These are phyloP conservation scores for Suillus brevipes DNA, from an alignment of 768 basidiomycete species.

Conservation along the genomic window DNA sequence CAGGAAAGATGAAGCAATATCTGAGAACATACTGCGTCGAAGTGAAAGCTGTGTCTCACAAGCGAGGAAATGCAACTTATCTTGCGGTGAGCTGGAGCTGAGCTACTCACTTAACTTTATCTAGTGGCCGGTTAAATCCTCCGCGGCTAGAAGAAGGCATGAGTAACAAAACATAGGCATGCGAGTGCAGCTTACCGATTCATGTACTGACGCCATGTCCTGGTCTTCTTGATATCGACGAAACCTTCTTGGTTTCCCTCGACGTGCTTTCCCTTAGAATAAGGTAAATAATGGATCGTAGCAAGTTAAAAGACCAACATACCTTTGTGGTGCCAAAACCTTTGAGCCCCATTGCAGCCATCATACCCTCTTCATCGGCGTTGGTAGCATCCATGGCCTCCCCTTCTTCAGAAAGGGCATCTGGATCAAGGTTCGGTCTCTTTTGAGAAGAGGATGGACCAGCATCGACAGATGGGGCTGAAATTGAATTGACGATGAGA, in stretches of 20 bases:
- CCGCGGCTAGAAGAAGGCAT: constrained; percentile 55
- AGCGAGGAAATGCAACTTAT: constrained; percentile 16
- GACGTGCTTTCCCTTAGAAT: constrained; percentile 69
- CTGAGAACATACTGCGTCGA: background rate
- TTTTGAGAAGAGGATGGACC: constrained; percentile 7
- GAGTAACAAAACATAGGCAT: constrained; percentile 13
- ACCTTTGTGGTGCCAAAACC: constrained; percentile 94
- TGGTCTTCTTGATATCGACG: constrained; percentile 70
- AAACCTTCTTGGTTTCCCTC: constrained; percentile 78
- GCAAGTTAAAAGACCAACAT: constrained; percentile 11
- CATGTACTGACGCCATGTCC: constrained; percentile 99
- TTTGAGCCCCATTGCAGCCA: constrained; percentile 84
- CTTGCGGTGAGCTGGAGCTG: constrained; percentile 9
- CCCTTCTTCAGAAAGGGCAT: constrained; percentile 47
- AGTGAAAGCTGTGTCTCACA: constrained; percentile 3
- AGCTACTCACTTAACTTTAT: constrained; percentile 81
- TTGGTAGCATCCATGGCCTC: constrained; percentile 54
- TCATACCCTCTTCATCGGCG: constrained; percentile 79
- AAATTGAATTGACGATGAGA: background rate
- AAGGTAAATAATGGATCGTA: constrained; percentile 8
- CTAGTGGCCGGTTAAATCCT: constrained; percentile 88
- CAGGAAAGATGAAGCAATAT: background rate
- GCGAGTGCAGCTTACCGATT: constrained; percentile 60
- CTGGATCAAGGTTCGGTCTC: constrained; percentile 42
- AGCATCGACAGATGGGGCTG: background rate